Evolutionary conservation across 2,329 filamentous ascomycete species (phyloP), one percentile per base, ranked within the genome.

Genomic region (Helminthosporium solani): DNA sequence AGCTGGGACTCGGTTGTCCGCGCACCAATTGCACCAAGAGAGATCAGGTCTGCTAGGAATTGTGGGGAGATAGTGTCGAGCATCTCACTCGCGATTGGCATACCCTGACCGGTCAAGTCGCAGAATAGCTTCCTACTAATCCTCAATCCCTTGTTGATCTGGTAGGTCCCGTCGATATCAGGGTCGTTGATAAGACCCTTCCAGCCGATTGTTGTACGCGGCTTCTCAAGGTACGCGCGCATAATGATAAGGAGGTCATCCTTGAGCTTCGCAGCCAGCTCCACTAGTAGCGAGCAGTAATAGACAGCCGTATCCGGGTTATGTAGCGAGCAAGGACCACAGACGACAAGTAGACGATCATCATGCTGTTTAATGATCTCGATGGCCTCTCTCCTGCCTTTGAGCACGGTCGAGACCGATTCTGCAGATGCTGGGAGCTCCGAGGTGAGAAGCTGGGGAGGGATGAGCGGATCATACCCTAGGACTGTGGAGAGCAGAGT

Each of bases 141-240:
- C 23, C 90, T 84, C 46, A 99, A 81, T 42, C 94, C 94, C 80
- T 97, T 97, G 84, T 99, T 99, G 79, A 99, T 99, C 77, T 96
- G 84, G 86, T 88, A 99, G 67, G 87, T 94, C 71, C 94, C 86
- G 73, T 99, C 90, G 70, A 99, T 96, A 65, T 97, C 91, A 2
- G 94, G 94, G 72, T 99, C 94, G 75, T 99, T 99, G 80, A 99
- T 96, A 71, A 99, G 80, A 42, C 94, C 94, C 77, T 99, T 99
- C 94, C 94, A 99, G 69, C 94, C 94, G 40, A 99, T 91, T 0
- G 94, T 99, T 40, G 94, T 99, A 51, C 94, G 86, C 33, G 94
- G 94, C 81, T 99, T 99, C 80, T 99, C 94, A 41, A 99, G 86
- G 81, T 99, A 99, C 67, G 91, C 90, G 62, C 94, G 89, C 94